phyloP scores from a whole-genome alignment of 2,329 filamentous ascomycete species.

The Phaeosphaeria sp. region DNA sequence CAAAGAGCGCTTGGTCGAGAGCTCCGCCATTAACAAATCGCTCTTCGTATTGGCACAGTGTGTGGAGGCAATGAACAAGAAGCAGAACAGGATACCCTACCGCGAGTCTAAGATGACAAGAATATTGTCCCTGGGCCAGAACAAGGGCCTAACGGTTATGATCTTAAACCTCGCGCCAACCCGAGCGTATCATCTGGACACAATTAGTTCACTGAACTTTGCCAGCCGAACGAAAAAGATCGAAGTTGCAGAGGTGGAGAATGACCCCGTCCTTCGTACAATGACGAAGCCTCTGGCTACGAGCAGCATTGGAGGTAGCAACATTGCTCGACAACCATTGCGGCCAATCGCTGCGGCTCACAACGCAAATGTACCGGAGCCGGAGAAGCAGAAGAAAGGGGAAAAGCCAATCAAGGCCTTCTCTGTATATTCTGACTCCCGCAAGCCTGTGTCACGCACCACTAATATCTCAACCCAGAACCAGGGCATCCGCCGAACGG shows the following conservation, averaged over 20 bases:
- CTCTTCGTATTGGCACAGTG: conserved; percentile 94
- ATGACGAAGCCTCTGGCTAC: conserved; percentile 48
- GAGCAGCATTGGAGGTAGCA: conserved; percentile 42
- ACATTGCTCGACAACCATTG: conserved; percentile 73
- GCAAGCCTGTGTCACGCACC: conserved; percentile 34
- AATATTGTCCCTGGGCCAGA: conserved; percentile 89
- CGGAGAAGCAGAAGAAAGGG: conserved; percentile 58
- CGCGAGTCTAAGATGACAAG: conserved; percentile 97
- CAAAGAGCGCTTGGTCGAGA: conserved; percentile 91
- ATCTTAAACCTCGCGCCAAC: conserved; percentile 91
- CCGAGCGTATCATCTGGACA: conserved; percentile 92
- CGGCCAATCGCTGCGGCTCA: conserved; percentile 77
- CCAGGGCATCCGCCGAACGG: conserved; percentile 42
- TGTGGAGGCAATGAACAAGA: conserved; percentile 88
- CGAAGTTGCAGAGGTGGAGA: conserved; percentile 93
- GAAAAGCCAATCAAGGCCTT: conserved; percentile 83
- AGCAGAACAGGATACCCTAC: conserved; percentile 81
- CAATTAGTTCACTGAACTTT: conserved; percentile 90
- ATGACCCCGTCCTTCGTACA: conserved; percentile 79
- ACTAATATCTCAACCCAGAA: conserved; percentile 43
- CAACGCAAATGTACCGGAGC: conserved; percentile 70
- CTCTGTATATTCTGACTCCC: conserved; percentile 78
- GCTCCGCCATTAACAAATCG: conserved; percentile 96
- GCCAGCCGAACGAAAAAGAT: conserved; percentile 96
- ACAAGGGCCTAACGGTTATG: conserved; percentile 95